Base-by-base conservation (phyloP, 129 eudicot genomes). In the Helichrysum umbraculigerum region DNA sequence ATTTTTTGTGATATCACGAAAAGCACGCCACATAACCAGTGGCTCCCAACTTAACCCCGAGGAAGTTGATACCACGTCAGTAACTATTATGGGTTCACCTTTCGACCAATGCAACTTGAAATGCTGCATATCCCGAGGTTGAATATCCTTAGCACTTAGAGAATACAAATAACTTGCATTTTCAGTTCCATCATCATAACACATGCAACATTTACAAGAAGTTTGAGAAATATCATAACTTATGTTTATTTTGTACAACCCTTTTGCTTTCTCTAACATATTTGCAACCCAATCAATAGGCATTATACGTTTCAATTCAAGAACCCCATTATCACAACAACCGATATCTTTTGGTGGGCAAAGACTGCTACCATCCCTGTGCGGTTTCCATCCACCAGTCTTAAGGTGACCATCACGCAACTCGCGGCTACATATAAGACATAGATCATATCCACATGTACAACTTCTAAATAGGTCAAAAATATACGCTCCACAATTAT, bases 1-100 rank as follows among this genome's bases (percentile, higher is more conserved):
- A 12, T 14, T 63, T 56, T 79, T 68, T 58, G 51, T 61, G 19
- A 85, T 42, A 54, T 88, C 77, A 61, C 92, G 92, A 32, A 76
- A 76, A 39, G 93, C 93, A 74, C 90, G 93, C 90, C 90, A 86
- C 88, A 88, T 78, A 22, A 88, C 93, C 90, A 86, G 83, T 56
- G 93, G 93, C 81, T 88, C 90, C 93, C 93, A 88, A 57, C 93
- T 88, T 76, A 88, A 72, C 35, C 93, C 90, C 28, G 77, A 73
- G 7, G 90, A 64, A 19, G 73, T 11, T 35, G 76, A 73, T 54
- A 85, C 85, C 47, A 73, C 86, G 51, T 83, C 72, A 11, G 81
- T 60, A 33, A 84, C 85, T 58, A 85, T 81, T 34, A 85, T 80
- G 0, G 88, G 91, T 67, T 86, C 86, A 44, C 87, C 93, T 60